A percentile compares a stretch with the other conserved stretches of the same genome.
Evolutionary conservation across 202 grass and related monocot species (phyloP).

Genomic region (Schoenoplectus tabernaemontani): DNA sequence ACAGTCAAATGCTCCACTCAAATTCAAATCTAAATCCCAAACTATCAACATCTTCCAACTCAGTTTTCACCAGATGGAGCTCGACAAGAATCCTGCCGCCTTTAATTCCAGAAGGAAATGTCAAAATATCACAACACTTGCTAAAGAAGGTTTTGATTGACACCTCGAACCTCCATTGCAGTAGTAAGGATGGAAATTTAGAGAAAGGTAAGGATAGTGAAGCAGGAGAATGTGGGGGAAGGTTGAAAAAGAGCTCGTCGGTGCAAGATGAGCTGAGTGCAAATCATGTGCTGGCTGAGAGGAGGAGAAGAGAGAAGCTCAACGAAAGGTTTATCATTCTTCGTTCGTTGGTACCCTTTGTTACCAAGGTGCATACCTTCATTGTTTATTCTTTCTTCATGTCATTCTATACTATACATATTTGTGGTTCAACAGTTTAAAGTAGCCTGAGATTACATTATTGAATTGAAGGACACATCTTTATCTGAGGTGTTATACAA

Average conservation of each 20-base stretch:
- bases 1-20: slow-evolving; percentile 22
- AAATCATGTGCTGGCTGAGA: slow-evolving; percentile 74
- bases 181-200: slow-evolving; percentile 20
- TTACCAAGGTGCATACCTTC: slow-evolving; percentile 57
- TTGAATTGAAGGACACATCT: too few species aligned
- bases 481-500: not conserved
- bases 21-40: slow-evolving; percentile 15
- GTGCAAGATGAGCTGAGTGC: slow-evolving; percentile 40
- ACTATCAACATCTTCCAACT: slow-evolving; percentile 23
- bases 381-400: not conserved
- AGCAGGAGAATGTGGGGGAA: slow-evolving; percentile 19
- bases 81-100: not conserved
- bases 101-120: not conserved
- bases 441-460: not conserved
- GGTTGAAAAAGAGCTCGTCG: slow-evolving; percentile 1
- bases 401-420: not conserved
- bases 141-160: slow-evolving; percentile 43
- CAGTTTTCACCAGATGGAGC: slow-evolving; percentile 60
- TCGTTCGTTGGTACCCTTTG: slow-evolving; percentile 76
- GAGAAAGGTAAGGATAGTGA: slow-evolving; percentile 27
- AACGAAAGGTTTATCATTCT: slow-evolving; percentile 78
- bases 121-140: slow-evolving; percentile 37
- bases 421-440: not conserved
- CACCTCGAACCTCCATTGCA: slow-evolving; percentile 12
- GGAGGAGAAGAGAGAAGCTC: slow-evolving; percentile 71